Base-by-base conservation (phyloP, 352 stramenopile species). In the Globisporangium apiculatum region DNA sequence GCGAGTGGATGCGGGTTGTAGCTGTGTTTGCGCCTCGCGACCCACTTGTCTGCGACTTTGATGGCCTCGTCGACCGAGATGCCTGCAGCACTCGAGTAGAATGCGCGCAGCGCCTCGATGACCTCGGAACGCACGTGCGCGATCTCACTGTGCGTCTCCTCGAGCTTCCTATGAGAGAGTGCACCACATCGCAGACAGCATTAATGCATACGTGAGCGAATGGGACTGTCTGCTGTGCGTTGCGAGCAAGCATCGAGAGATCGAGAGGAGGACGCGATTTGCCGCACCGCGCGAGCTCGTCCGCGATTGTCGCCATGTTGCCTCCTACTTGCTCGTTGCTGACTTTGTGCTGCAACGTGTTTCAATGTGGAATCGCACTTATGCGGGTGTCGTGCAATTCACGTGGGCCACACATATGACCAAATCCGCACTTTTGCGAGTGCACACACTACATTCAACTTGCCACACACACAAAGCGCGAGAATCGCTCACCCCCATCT, bases 81-180 rank as follows among this genome's bases (percentile, higher is more conserved):
- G 12, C 66, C 61, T 8, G 73, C 84, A 9, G 71, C 67, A 31
- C 64, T 72, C 55, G 76, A 66, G 66, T 92, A 92, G 60, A 90
- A 89, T 4, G 71, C 61, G 55, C 77, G 79, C 54, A 92, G 62
- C 35, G 79, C 62, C 35, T 84, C 75, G 3, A 86, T 62, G 17
- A 89, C 78, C 18, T 89, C 65, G 24, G 58, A 48, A 15, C 73
- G 76, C 50, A 88, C 76, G 51, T 73, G 66, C 35, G 65, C 61
- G 47, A 89, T 89, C 64, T 92, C 79, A 8, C 53, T 64, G 52
- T 87, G 75, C 0, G 78, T 92, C 36, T 83, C 69, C 51, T 89
- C 74, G 15, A 92, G 65, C 42, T 87, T 86, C 41, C 82, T 92
- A 41, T 35, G n/a, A 18, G 7, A 48, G n/a, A 48, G 10, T 12